Evolutionary conservation across 1,139 yeast species (phyloP), one percentile per base, ranked within the genome.

Genomic region (Debaryomycetaceae sp.): DNA sequence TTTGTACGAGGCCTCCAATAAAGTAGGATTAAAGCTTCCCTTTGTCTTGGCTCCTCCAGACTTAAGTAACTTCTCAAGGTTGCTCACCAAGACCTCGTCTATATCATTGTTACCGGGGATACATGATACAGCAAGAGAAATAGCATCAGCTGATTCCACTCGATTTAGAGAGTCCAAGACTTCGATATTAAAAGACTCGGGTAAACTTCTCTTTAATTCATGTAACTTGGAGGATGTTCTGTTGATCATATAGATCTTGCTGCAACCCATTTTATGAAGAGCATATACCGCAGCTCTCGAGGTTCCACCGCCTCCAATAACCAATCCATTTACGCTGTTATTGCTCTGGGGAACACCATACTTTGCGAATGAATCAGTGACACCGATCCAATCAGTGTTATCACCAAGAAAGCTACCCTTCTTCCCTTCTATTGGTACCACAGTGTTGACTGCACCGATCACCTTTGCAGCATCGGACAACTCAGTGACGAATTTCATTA

Each of bases 301-400:
- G 34, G 99, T 91, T 41, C 99, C 99, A 38, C 99, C 99, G 27
- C 96, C 97, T 41, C 99, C 99, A 53, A 93, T 73, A 43, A 93
- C 85, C 49, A 93, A 71, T 11, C 42, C 37, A 13, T 8, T 34
- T 13, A 13, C 37, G 9, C 9, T 17, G 22, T 8, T 13, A 9
- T 34, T 34, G 9, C 8, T 8, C 8, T 37, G 90, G 34, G 87
- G 80, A 33, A 83, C 83, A 8, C 93, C 93, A 47, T 76, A 74
- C 48, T 76, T 66, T 37, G 69, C 60, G 55, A 89, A 81, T 1
- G 96, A 80, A 51, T 85, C 78, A 40, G 74, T 75, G 54, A 95
- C 87, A 22, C 99, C 99, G 45, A 83, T 70, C 96, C 97, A 93
- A 65, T 95, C 99, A 39, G 99, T 95, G 68, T 95, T 95, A 56